Base-by-base conservation (phyloP, 2,329 filamentous ascomycete species). In the Cladophialophora bantiana region DNA sequence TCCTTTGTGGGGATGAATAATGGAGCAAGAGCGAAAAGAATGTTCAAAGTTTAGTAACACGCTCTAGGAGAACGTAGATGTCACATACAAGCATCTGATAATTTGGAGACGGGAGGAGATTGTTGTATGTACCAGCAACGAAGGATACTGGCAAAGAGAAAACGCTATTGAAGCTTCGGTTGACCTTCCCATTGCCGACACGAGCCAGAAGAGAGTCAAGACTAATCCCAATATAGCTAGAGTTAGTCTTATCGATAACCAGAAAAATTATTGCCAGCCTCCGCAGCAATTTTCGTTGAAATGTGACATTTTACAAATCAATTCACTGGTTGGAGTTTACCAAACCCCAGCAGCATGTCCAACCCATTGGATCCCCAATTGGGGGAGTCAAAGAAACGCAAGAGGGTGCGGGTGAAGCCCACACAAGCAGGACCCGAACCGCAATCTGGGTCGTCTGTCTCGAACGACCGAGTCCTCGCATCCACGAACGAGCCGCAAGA, bases 361-460 rank as follows among this genome's bases (percentile, higher is more conserved):
- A 65, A 55, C 55, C 38, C 26, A 40, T 67, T 67, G 66, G 68
- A 68, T 36, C 48, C 60, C 35, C 54, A 60, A 15, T 34, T 61
- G 10, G 68, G 64, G 0, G 68, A 68, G 42, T 73, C 76, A 53
- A 81, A 81, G 72, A 82, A 81, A 73, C 76, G 79, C 61, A 82
- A 82, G 77, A 80, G 79, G 77, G 81, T 79, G 76, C 79, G 81
- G 61, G 68, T 65, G 42, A 72, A 75, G 54, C 72, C 73, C 66
- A 71, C 74, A 18, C 70, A 73, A 55, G 66, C 72, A 36, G 70
- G 73, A 56, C 67, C 36, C 13, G 59, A 67, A 36, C 18, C 59
- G 20, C 56, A 36, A 31, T 18, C 56, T 15, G 26, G 45, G 35
- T 54, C 71, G 42, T 70, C 72, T 56, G 64, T 52, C 31, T 54